A percentile compares a stretch with the other conserved stretches of the same genome.
These are phyloP conservation scores for Phytophthora capsici DNA, from an alignment of 352 stramenopile species.

Conservation along the genomic window DNA sequence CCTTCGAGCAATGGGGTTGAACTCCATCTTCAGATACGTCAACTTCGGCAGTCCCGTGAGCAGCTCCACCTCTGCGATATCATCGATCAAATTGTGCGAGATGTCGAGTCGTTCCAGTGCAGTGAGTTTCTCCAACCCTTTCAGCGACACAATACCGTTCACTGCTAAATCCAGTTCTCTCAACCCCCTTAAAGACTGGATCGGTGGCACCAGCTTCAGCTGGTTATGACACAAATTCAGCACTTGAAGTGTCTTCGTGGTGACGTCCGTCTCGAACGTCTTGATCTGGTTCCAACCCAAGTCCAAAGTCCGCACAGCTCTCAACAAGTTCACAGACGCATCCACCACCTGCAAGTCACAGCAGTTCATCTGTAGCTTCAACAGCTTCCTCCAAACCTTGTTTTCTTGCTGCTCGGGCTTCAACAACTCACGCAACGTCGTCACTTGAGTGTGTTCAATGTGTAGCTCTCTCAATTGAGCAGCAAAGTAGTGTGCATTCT, in stretches of 20 bases:
- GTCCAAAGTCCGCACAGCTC: conserved; percentile 53
- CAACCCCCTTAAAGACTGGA: conserved; percentile 48
- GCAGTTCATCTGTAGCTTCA: conserved; percentile 75
- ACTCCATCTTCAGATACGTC: conserved; percentile 55
- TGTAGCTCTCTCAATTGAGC: conserved; percentile 68
- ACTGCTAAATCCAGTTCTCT: conserved; percentile 71
- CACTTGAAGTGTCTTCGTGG: conserved; percentile 45
- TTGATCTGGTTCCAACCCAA: conserved; percentile 80
- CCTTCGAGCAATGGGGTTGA: conserved; percentile 75
- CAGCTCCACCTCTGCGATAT: conserved; percentile 65
- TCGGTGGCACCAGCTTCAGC: conserved; percentile 48
- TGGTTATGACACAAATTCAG: conserved; percentile 80
- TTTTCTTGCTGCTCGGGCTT: conserved; percentile 21
- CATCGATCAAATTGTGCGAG: conserved; percentile 68
- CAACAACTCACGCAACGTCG: conserved; percentile 51
- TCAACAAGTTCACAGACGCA: conserved; percentile 57
- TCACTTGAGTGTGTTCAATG: conserved; percentile 70
- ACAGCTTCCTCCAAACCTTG: conserved; percentile 50
- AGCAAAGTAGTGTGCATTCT: conserved; percentile 74
- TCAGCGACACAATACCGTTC: conserved; percentile 64
- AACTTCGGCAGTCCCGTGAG: conserved; percentile 53
- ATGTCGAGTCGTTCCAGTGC: conserved; percentile 66
- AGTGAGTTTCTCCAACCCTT: conserved; percentile 53
- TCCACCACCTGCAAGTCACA: conserved; percentile 61
- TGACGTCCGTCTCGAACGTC: conserved; percentile 39